Evolutionary conservation across 2,329 filamentous ascomycete species (phyloP), one percentile per base, ranked within the genome.

Genomic region (Epichloe sp.): DNA sequence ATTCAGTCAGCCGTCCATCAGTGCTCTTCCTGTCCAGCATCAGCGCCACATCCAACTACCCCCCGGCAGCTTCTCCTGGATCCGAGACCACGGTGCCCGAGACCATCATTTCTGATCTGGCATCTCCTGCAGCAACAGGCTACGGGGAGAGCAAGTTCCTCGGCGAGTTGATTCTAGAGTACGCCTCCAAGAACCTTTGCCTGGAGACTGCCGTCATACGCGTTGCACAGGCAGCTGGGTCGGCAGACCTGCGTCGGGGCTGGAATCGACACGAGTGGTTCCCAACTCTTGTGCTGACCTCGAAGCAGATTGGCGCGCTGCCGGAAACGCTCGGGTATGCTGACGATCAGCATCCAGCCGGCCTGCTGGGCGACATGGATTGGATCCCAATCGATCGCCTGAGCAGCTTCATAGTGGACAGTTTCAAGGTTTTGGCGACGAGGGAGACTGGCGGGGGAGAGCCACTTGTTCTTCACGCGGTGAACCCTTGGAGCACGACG

Each of bases 231-330:
- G 51, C 51, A 3, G 41, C 50, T 8, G 51, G 51, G 5, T 47
- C 50, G 2, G 47, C 49, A 37, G 23, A 52, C 15, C 21, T 45
- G 6, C 45, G n/a, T 8, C 44, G 52, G 10, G 38, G 38, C 14
- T 54, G 53, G 53, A 54, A 51, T 31, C 14, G 47, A 6, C 34
- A 26, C 8, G 53, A 54, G 31, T 53, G 53, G 53, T 45, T 54
- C 17, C 53, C 53, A 14, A 49, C 47, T 35, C n/a, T 54, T 19
- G 26, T 54, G 5, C 6, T 45, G 10, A 54, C 47, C 48, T 54
- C 53, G 2, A 47, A 34, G 26, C 43, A 53, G 26, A 40, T 54
- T 14, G 51, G 44, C 4, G 41, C 23, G 10, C 34, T 54, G 17
- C 53, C 53, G 14, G 34, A 53, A 12, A 49, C 44, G 23, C 44